These are phyloP conservation scores for Blumeria graminis DNA, from an alignment of 2,329 filamentous ascomycete genomes.

Conservation along the genomic window DNA sequence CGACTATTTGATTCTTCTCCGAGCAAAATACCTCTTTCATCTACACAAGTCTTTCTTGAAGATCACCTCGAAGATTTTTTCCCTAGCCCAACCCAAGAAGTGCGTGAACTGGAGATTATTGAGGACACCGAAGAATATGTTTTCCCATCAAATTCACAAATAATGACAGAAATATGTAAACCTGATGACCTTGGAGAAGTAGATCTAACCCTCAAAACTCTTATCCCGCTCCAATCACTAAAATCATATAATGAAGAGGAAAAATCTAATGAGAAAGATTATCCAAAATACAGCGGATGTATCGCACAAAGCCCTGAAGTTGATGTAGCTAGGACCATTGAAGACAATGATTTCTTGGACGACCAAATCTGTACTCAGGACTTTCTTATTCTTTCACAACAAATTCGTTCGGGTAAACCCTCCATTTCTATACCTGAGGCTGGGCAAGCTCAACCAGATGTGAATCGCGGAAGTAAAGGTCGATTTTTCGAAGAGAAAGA, in stretches of 20 bases:
- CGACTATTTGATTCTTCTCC: no score
- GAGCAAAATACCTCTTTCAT: background rate
- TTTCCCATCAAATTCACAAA: constrained; percentile 15
- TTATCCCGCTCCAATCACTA: no score
- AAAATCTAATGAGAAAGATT: no score
- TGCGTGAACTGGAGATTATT: constrained; percentile 11
- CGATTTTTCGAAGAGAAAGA: constrained; percentile 13
- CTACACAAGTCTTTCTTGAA: constrained; percentile 20
- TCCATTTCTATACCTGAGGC: constrained; percentile 2
- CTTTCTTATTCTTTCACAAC: constrained; percentile 22
- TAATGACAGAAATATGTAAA: constrained; percentile 8
- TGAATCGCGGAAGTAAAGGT: background rate
- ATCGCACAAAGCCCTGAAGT: background rate
- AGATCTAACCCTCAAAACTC: no score
- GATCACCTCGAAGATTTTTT: constrained; percentile 28
- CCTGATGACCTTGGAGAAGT: no score
- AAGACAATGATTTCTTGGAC: constrained; percentile 2
- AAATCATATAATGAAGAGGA: no score
- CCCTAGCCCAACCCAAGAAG: constrained; percentile 30
- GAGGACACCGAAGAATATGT: constrained; percentile 15
- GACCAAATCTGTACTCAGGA: constrained; percentile 19
- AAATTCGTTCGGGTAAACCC: constrained; percentile 20
- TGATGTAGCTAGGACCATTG: background rate
- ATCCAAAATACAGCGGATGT: background rate
- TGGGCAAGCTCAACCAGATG: background rate